Conservation (phyloP, 1,284 basidiomycete genomes). For the Taiwanofungus camphoratus region DNA sequence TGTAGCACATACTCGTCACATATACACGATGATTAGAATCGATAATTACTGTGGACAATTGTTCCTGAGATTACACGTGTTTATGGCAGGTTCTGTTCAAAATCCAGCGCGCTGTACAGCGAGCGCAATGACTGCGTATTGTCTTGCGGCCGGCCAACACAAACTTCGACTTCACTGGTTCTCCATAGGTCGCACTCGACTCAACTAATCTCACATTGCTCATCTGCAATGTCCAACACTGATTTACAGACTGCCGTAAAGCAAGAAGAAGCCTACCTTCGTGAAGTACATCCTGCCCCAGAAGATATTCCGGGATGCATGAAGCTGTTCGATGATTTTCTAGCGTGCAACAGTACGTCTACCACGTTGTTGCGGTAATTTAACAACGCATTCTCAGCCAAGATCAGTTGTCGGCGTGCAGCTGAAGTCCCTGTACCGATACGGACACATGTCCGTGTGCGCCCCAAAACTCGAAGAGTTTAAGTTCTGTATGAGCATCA, state of each 20-base stretch:
- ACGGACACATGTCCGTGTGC: conserved; percentile 78
- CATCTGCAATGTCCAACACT: conserved; percentile 6
- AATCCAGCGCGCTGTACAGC: no score
- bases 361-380: background rate
- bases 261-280: conserved; percentile 63
- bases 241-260: conserved; percentile 31
- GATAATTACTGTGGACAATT: no score
- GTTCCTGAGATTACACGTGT: no score
- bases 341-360: conserved; percentile 72
- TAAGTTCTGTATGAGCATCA: conserved; percentile 91
- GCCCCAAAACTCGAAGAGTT: conserved; percentile 83
- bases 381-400: background rate
- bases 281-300: conserved; percentile 58
- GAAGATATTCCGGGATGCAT: conserved; percentile 83
- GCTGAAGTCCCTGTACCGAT: conserved; percentile 81
- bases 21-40: no score
- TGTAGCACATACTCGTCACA: no score
- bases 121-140: no score
- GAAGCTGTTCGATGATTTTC: conserved; percentile 72
- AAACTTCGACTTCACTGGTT: no score
- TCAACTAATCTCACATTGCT: no score
- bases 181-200: no score
- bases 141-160: no score
- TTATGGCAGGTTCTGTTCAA: no score
- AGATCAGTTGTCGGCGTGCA: conserved; percentile 73